Percentiles rank a stretch among this genome's conserved stretches.
These are phyloP conservation scores for Violaceomyces palustris DNA, from an alignment of 1,284 basidiomycete species.

Conservation along the genomic window DNA sequence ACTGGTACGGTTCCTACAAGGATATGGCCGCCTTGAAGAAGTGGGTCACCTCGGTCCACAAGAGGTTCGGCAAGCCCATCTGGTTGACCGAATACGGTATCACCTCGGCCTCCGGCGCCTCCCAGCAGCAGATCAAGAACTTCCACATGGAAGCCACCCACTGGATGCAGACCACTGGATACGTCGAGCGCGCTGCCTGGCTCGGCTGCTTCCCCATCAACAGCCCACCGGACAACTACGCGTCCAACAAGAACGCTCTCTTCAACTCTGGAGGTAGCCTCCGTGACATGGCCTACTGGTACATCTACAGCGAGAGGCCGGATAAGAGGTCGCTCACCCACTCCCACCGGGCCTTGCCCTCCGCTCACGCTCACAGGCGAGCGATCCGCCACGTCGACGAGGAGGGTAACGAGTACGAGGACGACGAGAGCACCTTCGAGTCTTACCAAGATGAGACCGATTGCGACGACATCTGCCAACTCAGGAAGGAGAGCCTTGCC, in stretches of 20 bases:
- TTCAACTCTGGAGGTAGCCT: conserved; percentile 35
- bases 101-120: conserved; percentile 32
- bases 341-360: conserved; percentile 30
- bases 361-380: conserved; percentile 14
- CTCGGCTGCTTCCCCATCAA: conserved; percentile 43
- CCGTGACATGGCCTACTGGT: conserved; percentile 37
- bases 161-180: conserved; percentile 31
- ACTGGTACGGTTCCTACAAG: conserved; percentile 48
- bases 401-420: conserved; percentile 25
- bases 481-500: conserved; percentile 18
- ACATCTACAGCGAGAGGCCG: conserved; percentile 20
- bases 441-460: conserved; percentile 14
- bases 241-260: conserved; percentile 45
- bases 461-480: conserved; percentile 28
- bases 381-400: conserved; percentile 22
- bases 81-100: conserved; percentile 52
- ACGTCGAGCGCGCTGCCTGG: conserved; percentile 48
- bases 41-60: conserved; percentile 40
- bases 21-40: conserved; percentile 36
- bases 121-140: conserved; percentile 25
- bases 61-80: conserved; percentile 34
- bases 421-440: conserved; percentile 26
- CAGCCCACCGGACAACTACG: conserved; percentile 44
- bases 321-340: conserved; percentile 15
- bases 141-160: conserved; percentile 39